These are phyloP conservation scores for Pleomassaria siparia DNA, from an alignment of 2,329 filamentous ascomycete species.

Conservation along the genomic window DNA sequence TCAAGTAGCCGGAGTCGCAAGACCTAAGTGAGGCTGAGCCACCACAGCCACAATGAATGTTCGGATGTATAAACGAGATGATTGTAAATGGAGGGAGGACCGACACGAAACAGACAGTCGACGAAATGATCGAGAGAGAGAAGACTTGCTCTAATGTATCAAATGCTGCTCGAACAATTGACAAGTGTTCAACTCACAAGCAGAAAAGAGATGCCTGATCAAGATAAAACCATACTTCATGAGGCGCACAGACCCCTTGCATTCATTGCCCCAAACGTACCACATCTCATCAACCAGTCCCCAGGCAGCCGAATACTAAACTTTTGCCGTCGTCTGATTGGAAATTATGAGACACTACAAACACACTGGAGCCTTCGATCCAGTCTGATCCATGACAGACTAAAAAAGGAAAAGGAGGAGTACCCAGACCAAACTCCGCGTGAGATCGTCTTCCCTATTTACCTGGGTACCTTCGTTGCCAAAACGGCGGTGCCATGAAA, in stretches of 20 bases:
- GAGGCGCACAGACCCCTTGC: background rate
- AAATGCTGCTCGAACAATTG: background rate
- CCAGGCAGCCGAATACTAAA: background rate
- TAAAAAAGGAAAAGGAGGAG: constrained; percentile 7
- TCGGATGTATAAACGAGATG: background rate
- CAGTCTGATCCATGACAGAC: constrained; percentile 1
- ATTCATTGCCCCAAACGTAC: background rate
- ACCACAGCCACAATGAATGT: constrained; percentile 1
- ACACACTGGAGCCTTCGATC: constrained; percentile 7
- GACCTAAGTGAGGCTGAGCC: too few relatives aligned
- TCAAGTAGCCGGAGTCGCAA: too few relatives aligned
- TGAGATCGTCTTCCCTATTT: constrained; percentile 4
- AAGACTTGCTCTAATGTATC: background rate
- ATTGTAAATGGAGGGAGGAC: background rate
- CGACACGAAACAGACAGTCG: background rate
- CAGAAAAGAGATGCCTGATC: constrained; percentile 1
- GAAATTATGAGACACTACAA: constrained; percentile 13
- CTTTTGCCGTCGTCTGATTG: background rate
- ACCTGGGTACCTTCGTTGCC: constrained; percentile 2
- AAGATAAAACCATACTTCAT: background rate
- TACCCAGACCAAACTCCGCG: constrained; percentile 7
- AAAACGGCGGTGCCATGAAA: constrained; percentile 3
- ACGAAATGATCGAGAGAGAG: background rate
- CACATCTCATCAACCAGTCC: background rate
- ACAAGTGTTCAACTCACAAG: constrained; percentile 1